These are phyloP conservation scores for Panicum hallii DNA, from an alignment of 202 grass and related monocot genomes.

Conservation along the genomic window DNA sequence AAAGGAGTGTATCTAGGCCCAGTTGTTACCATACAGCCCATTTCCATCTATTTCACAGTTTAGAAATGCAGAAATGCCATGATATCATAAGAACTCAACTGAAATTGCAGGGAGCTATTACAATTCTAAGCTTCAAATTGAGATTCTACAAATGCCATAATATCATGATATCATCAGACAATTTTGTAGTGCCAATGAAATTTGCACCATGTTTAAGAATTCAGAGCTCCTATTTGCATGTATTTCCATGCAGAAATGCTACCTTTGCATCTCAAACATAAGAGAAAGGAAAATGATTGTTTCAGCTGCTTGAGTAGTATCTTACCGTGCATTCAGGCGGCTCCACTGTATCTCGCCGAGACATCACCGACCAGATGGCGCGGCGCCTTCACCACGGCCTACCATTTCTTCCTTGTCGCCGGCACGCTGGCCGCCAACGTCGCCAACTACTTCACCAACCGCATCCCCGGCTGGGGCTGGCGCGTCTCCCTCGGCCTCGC, in stretches of 20 bases:
- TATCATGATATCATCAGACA: no score
- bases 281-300: no score
- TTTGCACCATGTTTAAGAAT: neutral
- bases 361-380: neutral
- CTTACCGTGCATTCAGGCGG: neutral
- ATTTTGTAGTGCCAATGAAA: neutral
- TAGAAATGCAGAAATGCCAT: neutral
- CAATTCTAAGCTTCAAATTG: neutral
- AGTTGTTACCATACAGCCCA: neutral
- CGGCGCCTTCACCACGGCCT: neutral
- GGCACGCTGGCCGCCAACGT: neutral
- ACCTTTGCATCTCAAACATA: neutral
- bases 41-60: neutral
- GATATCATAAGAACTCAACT: neutral
- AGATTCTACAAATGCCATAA: neutral
- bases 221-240: neutral
- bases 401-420: neutral
- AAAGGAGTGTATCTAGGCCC: neutral
- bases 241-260: neutral
- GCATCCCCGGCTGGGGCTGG: neutral
- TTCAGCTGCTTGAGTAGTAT: neutral
- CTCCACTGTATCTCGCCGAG: slow-evolving; percentile 3
- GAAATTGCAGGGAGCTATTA: neutral
- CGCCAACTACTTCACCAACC: neutral
- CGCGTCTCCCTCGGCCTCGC: neutral